Conservation (phyloP, 2,329 filamentous ascomycete species). For the Aspergillus sergii region DNA sequence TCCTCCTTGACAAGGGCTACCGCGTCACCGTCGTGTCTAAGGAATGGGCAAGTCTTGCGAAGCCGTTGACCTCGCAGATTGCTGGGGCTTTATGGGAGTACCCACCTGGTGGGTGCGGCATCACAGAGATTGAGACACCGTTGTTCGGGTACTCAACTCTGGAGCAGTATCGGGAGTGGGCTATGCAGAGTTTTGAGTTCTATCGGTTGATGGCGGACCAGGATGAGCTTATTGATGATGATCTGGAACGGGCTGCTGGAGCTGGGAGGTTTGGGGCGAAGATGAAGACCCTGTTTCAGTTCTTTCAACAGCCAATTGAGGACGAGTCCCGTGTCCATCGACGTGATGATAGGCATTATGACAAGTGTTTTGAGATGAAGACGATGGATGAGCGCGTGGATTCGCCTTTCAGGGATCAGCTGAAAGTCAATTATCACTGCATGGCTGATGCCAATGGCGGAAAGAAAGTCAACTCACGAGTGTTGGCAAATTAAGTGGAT, state of each 20-base stretch:
- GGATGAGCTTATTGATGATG: background rate
- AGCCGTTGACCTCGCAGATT: background rate
- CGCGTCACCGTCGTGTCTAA: background rate
- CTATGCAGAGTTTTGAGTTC: conserved; percentile 4
- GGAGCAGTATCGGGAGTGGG: conserved; percentile 1
- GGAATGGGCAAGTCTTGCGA: background rate
- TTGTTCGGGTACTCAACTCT: background rate
- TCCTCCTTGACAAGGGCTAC: conserved; percentile 3
- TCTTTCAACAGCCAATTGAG: background rate
- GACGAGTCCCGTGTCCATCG: background rate
- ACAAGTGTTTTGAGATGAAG: background rate
- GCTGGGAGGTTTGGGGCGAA: background rate
- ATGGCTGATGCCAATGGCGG: background rate
- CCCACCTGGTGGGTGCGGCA: conserved; percentile 2
- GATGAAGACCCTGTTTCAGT: conserved; percentile 4
- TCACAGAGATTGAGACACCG: background rate
- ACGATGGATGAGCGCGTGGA: background rate
- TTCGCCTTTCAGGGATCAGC: background rate
- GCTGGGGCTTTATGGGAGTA: conserved; percentile 4
- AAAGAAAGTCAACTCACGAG: background rate
- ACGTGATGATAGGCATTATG: background rate
- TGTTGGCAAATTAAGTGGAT: background rate
- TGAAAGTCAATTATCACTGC: background rate
- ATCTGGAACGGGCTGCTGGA: background rate
- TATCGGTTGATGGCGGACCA: background rate